Conservation (phyloP, 495 filamentous ascomycete genomes). For the Sabuloglossum arenarium region DNA sequence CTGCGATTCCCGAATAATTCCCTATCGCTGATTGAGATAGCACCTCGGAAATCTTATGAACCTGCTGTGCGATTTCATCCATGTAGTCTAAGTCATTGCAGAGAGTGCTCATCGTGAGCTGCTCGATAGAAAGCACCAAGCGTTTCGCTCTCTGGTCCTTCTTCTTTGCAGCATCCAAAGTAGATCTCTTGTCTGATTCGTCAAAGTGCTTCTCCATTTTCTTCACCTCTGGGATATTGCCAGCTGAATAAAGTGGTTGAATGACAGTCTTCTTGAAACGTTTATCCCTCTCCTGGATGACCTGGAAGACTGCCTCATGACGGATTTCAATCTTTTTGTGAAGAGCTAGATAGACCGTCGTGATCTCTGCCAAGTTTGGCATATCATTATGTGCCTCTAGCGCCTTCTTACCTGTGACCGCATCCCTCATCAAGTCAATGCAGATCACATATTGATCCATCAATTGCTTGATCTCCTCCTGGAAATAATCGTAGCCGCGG, state of each 20-base stretch:
- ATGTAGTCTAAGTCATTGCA: conserved; percentile 1
- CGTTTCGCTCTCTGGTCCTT: neutral
- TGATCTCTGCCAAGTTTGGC: neutral
- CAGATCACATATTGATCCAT: conserved; percentile 26
- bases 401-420: conserved; percentile 9
- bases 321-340: conserved; percentile 3
- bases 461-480: conserved; percentile 29
- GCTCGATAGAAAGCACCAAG: neutral
- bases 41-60: neutral
- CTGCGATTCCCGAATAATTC: neutral
- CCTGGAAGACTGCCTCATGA: conserved; percentile 3
- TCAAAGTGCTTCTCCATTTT: conserved; percentile 4
- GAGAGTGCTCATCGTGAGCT: neutral
- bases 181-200: conserved; percentile 2
- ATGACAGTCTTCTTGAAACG: neutral
- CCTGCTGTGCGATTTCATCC: conserved; percentile 1
- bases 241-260: conserved; percentile 1
- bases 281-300: conserved; percentile 3
- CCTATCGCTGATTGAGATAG: neutral
- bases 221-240: conserved; percentile 1
- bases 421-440: conserved; percentile 17
- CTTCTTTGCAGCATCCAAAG: neutral
- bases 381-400: neutral
- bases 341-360: neutral
- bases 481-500: conserved; percentile 27